Evolutionary conservation across 257 asterid genomes (phyloP).

Genomic region (Ehretia macrophylla): DNA sequence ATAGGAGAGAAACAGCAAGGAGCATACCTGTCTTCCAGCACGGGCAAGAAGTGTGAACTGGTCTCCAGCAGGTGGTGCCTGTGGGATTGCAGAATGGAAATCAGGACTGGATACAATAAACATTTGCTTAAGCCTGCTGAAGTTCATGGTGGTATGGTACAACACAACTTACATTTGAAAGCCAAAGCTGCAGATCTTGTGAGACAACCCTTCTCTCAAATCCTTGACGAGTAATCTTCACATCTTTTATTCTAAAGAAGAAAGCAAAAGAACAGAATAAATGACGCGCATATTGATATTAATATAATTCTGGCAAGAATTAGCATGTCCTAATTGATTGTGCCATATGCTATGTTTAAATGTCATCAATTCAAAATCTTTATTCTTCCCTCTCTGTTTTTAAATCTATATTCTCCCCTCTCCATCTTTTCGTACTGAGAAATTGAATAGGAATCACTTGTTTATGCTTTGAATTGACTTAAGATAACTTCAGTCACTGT

Average conservation of each 20-base stretch:
- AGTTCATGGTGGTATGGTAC: neutral
- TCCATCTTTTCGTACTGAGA: too few relatives aligned
- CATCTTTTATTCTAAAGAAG: slow-evolving; percentile 46
- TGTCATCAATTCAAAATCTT: neutral
- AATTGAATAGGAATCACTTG: too few relatives aligned
- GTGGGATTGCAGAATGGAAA: slow-evolving; percentile 12
- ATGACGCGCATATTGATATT: neutral
- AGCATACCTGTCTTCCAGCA: slow-evolving; percentile 88
- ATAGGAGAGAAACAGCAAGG: neutral
- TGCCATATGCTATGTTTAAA: too few relatives aligned
- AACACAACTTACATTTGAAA: slow-evolving; percentile 67
- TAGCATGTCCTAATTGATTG: too few relatives aligned
- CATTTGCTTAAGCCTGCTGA: neutral
- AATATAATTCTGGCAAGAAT: too few relatives aligned
- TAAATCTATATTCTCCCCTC: neutral
- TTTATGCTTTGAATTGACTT: too few relatives aligned
- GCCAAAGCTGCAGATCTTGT: slow-evolving; percentile 97
- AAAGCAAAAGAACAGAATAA: slow-evolving; percentile 7
- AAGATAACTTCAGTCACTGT: too few relatives aligned
- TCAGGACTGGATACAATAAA: neutral
- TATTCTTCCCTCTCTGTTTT: too few relatives aligned
- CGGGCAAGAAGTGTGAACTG: slow-evolving; percentile 90
- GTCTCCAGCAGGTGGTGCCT: slow-evolving; percentile 78
- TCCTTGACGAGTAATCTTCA: slow-evolving; percentile 81
- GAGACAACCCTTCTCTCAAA: slow-evolving; percentile 94